Percentiles rank a stretch among this genome's conserved stretches.
These are phyloP conservation scores for Neurospora tetraspora DNA, from an alignment of 495 filamentous ascomycete genomes.

Conservation along the genomic window DNA sequence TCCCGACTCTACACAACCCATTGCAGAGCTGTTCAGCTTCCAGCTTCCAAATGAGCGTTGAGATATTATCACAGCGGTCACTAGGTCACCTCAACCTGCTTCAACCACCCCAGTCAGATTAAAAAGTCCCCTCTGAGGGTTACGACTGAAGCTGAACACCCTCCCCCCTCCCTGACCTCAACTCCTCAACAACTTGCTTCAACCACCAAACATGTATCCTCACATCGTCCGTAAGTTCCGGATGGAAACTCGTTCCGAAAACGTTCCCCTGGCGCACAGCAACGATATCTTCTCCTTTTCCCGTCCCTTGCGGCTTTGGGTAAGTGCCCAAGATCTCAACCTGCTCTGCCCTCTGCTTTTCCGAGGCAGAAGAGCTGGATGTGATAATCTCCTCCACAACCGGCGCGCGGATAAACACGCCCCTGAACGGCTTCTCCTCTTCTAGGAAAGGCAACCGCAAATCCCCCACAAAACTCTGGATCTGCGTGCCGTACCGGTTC, in stretches of 20 bases:
- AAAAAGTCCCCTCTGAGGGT: no score
- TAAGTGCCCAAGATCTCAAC: conserved; percentile 53
- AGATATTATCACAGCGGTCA: no score
- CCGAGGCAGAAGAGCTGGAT: no score
- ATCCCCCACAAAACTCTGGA: conserved; percentile 80
- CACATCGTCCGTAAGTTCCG: conserved; percentile 80
- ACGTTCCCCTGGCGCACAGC: conserved; percentile 90
- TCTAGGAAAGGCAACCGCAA: conserved; percentile 64
- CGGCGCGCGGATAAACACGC: conserved; percentile 89
- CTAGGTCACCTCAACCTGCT: no score
- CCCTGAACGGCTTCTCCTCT: conserved; percentile 48
- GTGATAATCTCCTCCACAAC: conserved; percentile 80
- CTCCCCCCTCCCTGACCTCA: conserved; percentile 3
- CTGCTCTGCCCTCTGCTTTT: conserved; percentile 1
- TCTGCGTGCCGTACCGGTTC: conserved; percentile 94
- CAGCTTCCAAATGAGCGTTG: no score
- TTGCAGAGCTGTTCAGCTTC: no score
- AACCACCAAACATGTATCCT: conserved; percentile 96
- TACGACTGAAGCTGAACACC: not conserved
- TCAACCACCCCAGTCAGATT: no score
- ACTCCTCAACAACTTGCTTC: conserved; percentile 46
- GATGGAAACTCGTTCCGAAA: conserved; percentile 94
- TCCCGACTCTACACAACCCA: no score
- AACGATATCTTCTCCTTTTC: conserved; percentile 58
- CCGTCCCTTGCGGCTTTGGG: conserved; percentile 18